Base-by-base conservation (phyloP, 352 stramenopile species). In the Globisporangium parvum region DNA sequence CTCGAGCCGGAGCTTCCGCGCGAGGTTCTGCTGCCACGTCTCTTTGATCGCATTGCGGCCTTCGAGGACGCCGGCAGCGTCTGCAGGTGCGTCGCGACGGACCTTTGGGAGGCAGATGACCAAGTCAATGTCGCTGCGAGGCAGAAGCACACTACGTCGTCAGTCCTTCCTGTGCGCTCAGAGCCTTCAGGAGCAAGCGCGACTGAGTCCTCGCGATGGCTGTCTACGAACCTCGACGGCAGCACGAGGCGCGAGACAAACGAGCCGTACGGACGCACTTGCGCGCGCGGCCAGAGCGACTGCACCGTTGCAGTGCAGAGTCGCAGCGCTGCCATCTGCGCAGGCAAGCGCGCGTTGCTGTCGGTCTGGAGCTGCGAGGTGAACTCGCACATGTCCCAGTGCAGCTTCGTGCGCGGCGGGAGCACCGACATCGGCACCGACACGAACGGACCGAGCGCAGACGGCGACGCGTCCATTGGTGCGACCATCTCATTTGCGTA, bases 1-100 rank as follows among this genome's bases (percentile, higher is more conserved):
- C 52, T 98, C 93, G 62, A 88, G 81, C 18, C 95, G 95, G 12
- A 99, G 71, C 54, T 97, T 98, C 35, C 96, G 82, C 23, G 95
- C 91, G 14, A 99, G 77, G 33, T 99, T 91, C 66, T 98, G 97
- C 68, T 99, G 96, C 78, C 93, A 98, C 8, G 92, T 97, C 65
- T 98, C 96, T 63, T 98, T 98, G 61, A 99, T 98, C 17, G 96
- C 96, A 70, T 99, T 99, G 60, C 96, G 80, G 40, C 96, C 96
- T 86, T 99, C 96, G 35, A 99, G 65, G 47, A 97, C 91, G 33
- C 96, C 96, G 37, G 96, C 95, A 21, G 96, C 93, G 47, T 97
- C 86, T 12, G 96, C 96, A 39, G 93, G 94, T 10, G 93, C 93
- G 69, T 98, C 96, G 24, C 84, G 83, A 20, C 85, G 91, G n/a